These are phyloP conservation scores for Thermoascus crustaceus DNA, from an alignment of 2,329 filamentous ascomycete species.

Conservation along the genomic window DNA sequence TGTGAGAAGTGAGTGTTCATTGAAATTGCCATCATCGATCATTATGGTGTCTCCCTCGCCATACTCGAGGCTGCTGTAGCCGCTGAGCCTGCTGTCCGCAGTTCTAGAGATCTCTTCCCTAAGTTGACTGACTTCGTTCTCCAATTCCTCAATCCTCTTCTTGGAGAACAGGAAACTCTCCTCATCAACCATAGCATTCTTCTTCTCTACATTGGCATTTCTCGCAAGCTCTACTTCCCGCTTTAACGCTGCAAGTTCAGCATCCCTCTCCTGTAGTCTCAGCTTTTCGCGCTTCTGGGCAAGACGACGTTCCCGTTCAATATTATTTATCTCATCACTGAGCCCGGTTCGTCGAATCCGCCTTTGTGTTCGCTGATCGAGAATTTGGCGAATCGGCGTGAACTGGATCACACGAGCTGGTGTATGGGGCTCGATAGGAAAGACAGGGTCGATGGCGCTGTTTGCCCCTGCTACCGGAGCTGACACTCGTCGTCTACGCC, in stretches of 20 bases:
- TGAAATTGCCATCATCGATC: slow-evolving; percentile 21
- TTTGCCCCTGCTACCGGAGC: slow-evolving; percentile 22
- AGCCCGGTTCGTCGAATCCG: slow-evolving; percentile 38
- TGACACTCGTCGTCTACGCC: slow-evolving; percentile 24
- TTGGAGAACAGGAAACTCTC: slow-evolving; percentile 7
- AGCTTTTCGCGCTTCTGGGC: slow-evolving; percentile 16
- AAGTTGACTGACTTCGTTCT: slow-evolving; percentile 13
- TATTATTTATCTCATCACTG: slow-evolving; percentile 39
- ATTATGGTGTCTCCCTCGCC: slow-evolving; percentile 19
- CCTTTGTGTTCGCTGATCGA: slow-evolving; percentile 36
- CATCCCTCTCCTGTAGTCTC: slow-evolving; percentile 18
- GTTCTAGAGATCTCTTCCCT: slow-evolving; percentile 15
- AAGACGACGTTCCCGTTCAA: slow-evolving; percentile 32
- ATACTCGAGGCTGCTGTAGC: slow-evolving; percentile 1
- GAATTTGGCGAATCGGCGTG: slow-evolving; percentile 35
- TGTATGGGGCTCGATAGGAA: slow-evolving; percentile 10
- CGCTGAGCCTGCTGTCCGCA: slow-evolving; percentile 4
- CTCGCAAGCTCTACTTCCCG: slow-evolving; percentile 17
- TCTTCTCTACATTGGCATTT: slow-evolving; percentile 17
- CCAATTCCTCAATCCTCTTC: slow-evolving; percentile 13
- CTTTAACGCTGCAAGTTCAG: slow-evolving; percentile 19
- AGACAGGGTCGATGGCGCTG: slow-evolving; percentile 14
- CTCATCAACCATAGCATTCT: slow-evolving; percentile 11
- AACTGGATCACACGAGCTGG: slow-evolving; percentile 34
- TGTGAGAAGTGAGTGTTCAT: slow-evolving; percentile 18